A percentile compares a stretch with the other conserved stretches of the same genome.
These are phyloP conservation scores for Hanseniaspora thailandica DNA, from an alignment of 805 yeast genomes.

Conservation along the genomic window DNA sequence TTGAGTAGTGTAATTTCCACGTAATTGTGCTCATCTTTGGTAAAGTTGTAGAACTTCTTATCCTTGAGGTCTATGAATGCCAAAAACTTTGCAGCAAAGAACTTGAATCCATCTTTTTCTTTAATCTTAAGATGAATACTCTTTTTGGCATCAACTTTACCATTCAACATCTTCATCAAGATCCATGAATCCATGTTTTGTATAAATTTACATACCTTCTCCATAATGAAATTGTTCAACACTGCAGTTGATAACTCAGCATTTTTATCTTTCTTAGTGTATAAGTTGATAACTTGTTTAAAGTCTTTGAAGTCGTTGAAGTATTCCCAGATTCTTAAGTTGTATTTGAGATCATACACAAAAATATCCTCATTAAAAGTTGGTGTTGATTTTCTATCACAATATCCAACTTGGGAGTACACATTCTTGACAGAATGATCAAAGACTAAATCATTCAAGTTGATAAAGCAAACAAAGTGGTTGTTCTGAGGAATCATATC, in stretches of 20 bases:
- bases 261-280: not conserved
- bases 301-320: not conserved
- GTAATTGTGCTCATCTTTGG: not conserved
- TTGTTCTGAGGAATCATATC: conserved; percentile 10
- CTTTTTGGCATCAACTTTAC: not conserved
- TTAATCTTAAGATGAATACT: conserved; percentile 1
- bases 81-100: conserved; percentile 1
- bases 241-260: not conserved
- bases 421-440: not conserved
- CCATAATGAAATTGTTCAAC: conserved; percentile 2
- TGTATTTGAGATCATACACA: not conserved
- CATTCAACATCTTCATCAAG: conserved; percentile 4
- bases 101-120: conserved; percentile 9
- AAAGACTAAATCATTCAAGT: conserved; percentile 2
- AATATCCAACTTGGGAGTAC: conserved; percentile 11
- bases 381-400: not conserved
- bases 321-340: conserved; percentile 9
- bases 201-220: conserved; percentile 4
- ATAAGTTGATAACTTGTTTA: not conserved
- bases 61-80: not conserved
- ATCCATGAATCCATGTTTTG: conserved; percentile 14
- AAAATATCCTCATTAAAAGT: not conserved
- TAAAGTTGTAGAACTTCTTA: not conserved
- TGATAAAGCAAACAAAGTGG: conserved; percentile 11
- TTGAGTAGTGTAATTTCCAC: not conserved